Evolutionary conservation across 208 protist genomes (phyloP), one percentile per base, ranked within the genome.

Genomic region (Leishmania braziliensis): DNA sequence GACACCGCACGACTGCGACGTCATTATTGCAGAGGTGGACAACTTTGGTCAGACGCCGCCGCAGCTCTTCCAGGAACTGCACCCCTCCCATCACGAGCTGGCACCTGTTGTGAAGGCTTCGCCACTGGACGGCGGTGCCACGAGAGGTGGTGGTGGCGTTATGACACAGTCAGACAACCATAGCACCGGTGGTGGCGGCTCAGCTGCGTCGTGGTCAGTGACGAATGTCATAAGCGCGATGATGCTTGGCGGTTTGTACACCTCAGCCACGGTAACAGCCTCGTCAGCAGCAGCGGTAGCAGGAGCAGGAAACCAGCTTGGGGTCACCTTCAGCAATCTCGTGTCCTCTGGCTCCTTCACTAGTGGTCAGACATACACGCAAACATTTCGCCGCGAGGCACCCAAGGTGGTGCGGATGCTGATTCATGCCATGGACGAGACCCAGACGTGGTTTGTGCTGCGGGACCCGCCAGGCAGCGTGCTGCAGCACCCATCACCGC

Each of bases 21-120:
- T 97, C 20, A 94, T 99, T 53, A 93, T 98, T 60, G 90, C 92
- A 0, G 98, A 99, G 89, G 99, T 99, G 43, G 93, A 95, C 74
- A 98, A 99, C 84, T 99, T 99, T 95, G 99, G 99, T 18, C 98
- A 99, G 88, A 99, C 93, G 0, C 98, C 98, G 43, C 78, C 78
- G 70, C 97, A 99, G 90, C 88, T 99, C 18, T 99, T 99, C 85
- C 87, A 84, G 69, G 86, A 92, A 54, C 91, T 93, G 10, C 98
- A 99, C 84, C 98, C 98, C 39, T 86, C 89, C 74, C 92, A 92
- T 48, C 71, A 83, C 29, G 94, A 97, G 65, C 88, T 96, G 48
- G 86, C 88, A 65, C 92, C 91, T 18, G 85, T 88, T 18, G 74
- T 84, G 73, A 69, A 72, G 78, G 69, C 68, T 50, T 10, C 71